Evolutionary conservation across 805 yeast genomes (phyloP), one percentile per base, ranked within the genome.

Genomic region (Ogataea minuta): DNA sequence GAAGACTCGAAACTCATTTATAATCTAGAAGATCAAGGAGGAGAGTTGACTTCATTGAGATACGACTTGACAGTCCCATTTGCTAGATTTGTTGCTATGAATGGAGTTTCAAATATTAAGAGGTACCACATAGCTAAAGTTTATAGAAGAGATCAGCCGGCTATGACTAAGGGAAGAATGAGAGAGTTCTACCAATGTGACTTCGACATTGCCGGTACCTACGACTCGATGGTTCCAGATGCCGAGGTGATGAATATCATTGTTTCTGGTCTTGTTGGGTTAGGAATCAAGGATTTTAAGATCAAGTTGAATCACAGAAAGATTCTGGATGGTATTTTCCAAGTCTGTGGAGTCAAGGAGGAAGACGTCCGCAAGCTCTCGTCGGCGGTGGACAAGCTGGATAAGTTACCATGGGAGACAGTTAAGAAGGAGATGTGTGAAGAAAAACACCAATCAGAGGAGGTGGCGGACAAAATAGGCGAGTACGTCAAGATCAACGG

Each of bases 111-210:
- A 53, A 77, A 72, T 58, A 91, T 93, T 66, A 93, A 93, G 68
- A 77, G 99, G 60, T 93, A 80, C 63, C 99, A 93, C 68, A 87
- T 93, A 49, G 99, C 99, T 53, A 93, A 93, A 64, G 99, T 93
- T 39, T 93, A 93, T 68, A 81, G 99, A 71, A 84, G 99, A 68
- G 99, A 93, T 63, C 99, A 93, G 67, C 99, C 99, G 4, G 99
- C 99, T 7, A 93, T 93, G 99, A 91, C 98, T 36, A 93, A 93
- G 67, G 99, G 99, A 46, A 79, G 99, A 67, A 93, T 93, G 99
- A 85, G 99, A 76, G 99, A 93, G 67, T 93, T 93, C 59, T 93
- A 93, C 66, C 99, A 93, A 69, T 93, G 99, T 72, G 99, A 93
- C 69, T 86, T 93, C 56, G 99, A 93, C 64, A 72, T 93, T 57